Conservation (phyloP, 2,329 filamentous ascomycete species). For the Dothistroma pini region DNA sequence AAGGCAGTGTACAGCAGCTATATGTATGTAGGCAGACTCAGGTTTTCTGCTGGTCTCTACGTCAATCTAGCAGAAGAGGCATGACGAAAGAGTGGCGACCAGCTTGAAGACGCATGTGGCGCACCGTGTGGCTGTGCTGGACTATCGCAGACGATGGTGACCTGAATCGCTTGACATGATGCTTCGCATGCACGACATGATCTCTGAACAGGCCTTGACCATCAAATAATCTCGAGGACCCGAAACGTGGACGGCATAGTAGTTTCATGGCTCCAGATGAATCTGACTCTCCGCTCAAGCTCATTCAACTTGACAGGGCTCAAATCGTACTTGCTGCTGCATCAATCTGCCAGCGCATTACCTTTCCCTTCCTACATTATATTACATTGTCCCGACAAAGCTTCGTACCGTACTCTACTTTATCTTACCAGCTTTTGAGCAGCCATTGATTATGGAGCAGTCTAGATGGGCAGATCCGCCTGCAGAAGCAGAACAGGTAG, state of each 20-base stretch:
- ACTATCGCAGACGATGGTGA: neutral
- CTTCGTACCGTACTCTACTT: neutral
- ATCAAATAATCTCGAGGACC: too few species aligned
- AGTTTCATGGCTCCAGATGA: neutral
- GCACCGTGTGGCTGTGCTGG: neutral
- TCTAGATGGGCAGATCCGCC: conserved; percentile 19
- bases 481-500: conserved; percentile 4
- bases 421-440: neutral
- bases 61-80: neutral
- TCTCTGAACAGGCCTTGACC: too few species aligned
- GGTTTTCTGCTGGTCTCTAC: neutral
- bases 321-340: neutral
- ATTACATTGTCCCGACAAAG: neutral
- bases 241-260: too few species aligned
- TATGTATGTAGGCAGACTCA: neutral
- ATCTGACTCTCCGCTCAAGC: neutral
- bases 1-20: neutral
- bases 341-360: neutral
- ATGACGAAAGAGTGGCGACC: neutral
- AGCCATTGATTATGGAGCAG: conserved; percentile 13
- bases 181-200: neutral
- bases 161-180: neutral
- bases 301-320: neutral
- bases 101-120: conserved; percentile 6
- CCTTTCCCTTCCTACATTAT: neutral